These are phyloP conservation scores for Penicillium angulare DNA, from an alignment of 495 filamentous ascomycete species.

Conservation along the genomic window DNA sequence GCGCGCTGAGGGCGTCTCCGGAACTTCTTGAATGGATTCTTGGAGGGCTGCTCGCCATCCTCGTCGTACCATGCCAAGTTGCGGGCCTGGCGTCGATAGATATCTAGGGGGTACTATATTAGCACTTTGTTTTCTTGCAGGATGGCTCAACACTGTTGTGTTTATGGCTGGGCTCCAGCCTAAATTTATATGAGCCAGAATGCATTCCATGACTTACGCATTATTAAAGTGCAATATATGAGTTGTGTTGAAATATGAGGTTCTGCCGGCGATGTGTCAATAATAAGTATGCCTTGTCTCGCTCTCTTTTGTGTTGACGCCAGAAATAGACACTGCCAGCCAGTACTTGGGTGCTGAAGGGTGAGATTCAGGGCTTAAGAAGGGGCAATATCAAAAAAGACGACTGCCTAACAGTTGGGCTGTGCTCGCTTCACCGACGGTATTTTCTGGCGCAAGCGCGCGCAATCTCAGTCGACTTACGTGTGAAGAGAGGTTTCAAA, in stretches of 20 bases:
- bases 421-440: neutral
- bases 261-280: neutral
- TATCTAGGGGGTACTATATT: constrained; percentile 45
- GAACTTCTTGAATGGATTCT: constrained; percentile 53
- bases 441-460: neutral
- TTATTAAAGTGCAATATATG: neutral
- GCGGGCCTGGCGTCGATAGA: constrained; percentile 42
- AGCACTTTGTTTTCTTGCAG: too few relatives aligned
- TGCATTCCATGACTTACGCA: constrained; percentile 7
- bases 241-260: neutral
- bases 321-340: neutral
- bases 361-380: neutral
- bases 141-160: too few relatives aligned
- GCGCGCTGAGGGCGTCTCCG: constrained; percentile 27
- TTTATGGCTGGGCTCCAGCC: too few relatives aligned
- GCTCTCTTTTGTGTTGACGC: neutral
- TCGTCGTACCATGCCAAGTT: constrained; percentile 48
- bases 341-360: neutral
- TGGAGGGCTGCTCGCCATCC: constrained; percentile 38
- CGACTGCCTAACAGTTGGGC: neutral
- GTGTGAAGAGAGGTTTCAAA: neutral
- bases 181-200: too few relatives aligned
- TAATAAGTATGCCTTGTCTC: neutral
- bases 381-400: neutral
- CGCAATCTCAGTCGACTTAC: neutral